A percentile compares a stretch with the other conserved stretches of the same genome.
These are phyloP conservation scores for Huntiella omanensis DNA, from an alignment of 2,329 filamentous ascomycete genomes.

Conservation along the genomic window DNA sequence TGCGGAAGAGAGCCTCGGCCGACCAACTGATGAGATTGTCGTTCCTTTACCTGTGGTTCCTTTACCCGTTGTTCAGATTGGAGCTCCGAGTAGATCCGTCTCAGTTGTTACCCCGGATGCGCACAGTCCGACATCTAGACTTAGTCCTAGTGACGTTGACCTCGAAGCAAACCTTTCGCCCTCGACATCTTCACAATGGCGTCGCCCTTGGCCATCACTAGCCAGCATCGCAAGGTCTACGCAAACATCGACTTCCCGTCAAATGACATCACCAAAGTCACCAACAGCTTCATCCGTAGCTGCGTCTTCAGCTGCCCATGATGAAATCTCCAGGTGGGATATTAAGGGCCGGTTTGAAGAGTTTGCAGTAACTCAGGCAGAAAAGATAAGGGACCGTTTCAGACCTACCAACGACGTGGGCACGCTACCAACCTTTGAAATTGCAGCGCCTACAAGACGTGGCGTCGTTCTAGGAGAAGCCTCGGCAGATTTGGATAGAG, in stretches of 20 bases:
- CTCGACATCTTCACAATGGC: background rate
- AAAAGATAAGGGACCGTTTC: slow-evolving; percentile 37
- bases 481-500: background rate
- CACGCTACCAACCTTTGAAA: slow-evolving; percentile 38
- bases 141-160: background rate
- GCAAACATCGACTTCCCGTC: background rate
- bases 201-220: slow-evolving; percentile 16
- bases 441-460: slow-evolving; percentile 40
- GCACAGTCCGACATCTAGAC: no score
- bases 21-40: background rate
- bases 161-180: slow-evolving; percentile 7
- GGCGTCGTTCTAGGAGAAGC: slow-evolving; percentile 36
- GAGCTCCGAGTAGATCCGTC: no score
- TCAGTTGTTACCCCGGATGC: no score
- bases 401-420: slow-evolving; percentile 34
- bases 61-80: background rate
- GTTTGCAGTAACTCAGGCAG: slow-evolving; percentile 41
- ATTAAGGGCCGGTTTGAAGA: slow-evolving; percentile 37
- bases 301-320: slow-evolving; percentile 7
- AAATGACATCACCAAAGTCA: background rate
- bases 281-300: slow-evolving; percentile 9
- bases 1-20: background rate
- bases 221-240: slow-evolving; percentile 14
- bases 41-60: background rate
- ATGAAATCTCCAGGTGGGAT: slow-evolving; percentile 29